Base-by-base conservation (phyloP, 78 protist species). In the Chrysochromulina tobinii region DNA sequence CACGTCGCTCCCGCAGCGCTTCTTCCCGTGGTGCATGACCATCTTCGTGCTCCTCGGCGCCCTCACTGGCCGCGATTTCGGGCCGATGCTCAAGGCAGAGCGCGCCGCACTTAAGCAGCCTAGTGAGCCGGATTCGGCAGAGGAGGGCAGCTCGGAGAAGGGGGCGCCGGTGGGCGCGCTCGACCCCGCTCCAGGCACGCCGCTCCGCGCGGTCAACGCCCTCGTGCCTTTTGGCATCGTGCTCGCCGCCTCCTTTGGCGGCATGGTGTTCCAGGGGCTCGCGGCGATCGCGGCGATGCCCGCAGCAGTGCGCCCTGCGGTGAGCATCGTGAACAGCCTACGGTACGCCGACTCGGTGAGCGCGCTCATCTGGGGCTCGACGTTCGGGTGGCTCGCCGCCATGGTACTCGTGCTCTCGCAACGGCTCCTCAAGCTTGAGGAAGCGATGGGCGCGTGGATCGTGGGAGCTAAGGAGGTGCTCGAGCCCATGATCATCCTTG, bases 301-400 rank as follows among this genome's bases (percentile, higher is more conserved):
- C 5, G 55, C 4, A 3, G 54, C 9, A 53, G 6, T 38, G 50
- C 54, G 11, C 55, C 54, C 83, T 25, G 50, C 11, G 53, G 50
- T 53, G 6, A 73, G 27, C 83, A 8, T 50, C 27, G 50, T 73
- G 53, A 50, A 50, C 83, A 53, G 53, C 7, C 83, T 73, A 9
- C 5, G n/a, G 20, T n/a, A 75, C 59, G 59, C 61, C 61, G 51
- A 75, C 84, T 38, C 84, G n/a, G 54, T 83, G 25, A 27, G 50
- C 72, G 66, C 88, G 51, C 69, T 83, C n/a, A 9, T 83, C n/a
- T 83, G 88, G 88, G 88, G 38, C 20, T 83, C 88, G 15, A 21
- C 38, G 7, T 38, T 54, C 27, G 88, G 88, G n/a, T n/a, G 64
- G 69, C 51, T 58, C 9, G 53, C 69, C 8, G 14, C 72, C 25